These are phyloP conservation scores for Cyclotella distinguenda DNA, from an alignment of 108 stramenopile genomes.

Conservation along the genomic window DNA sequence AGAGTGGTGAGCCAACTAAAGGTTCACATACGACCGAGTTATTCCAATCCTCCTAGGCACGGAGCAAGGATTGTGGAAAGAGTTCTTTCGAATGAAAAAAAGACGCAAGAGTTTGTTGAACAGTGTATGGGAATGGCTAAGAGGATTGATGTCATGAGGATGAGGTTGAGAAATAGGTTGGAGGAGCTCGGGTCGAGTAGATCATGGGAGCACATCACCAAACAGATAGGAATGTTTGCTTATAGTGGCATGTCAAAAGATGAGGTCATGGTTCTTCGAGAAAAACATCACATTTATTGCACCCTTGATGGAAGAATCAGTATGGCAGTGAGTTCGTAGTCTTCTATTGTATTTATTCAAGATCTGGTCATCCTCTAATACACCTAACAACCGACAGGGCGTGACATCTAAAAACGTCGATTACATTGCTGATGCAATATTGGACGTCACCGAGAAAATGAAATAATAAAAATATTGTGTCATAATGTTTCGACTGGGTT, in stretches of 20 bases:
- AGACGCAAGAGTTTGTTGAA: slow-evolving; percentile 81
- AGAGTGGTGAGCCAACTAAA: slow-evolving; percentile 95
- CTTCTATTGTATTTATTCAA: neutral
- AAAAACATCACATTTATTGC: slow-evolving; percentile 95
- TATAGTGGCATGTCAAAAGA: slow-evolving; percentile 93
- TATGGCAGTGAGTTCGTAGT: slow-evolving; percentile 83
- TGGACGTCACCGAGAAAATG: slow-evolving; percentile 86
- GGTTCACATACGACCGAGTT: slow-evolving; percentile 95
- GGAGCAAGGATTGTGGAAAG: slow-evolving; percentile 95
- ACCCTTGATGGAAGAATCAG: slow-evolving; percentile 97
- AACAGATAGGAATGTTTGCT: slow-evolving; percentile 99
- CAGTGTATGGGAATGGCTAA: slow-evolving; percentile 98
- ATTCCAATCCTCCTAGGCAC: slow-evolving; percentile 97
- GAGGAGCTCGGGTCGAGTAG: slow-evolving; percentile 77
- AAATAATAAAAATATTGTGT: too few species aligned
- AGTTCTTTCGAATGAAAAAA: slow-evolving; percentile 78
- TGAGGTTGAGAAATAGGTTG: slow-evolving; percentile 64
- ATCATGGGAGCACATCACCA: slow-evolving; percentile 96
- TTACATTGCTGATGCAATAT: slow-evolving; percentile 92
- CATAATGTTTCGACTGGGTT: too few species aligned
- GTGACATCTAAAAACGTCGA: slow-evolving; percentile 94
- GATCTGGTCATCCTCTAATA: neutral
- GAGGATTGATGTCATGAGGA: slow-evolving; percentile 92
- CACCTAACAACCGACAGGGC: slow-evolving; percentile 51
- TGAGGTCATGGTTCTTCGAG: slow-evolving; percentile 86